Base-by-base conservation (phyloP, 306 rosid genomes). In the Dicorynia guianensis region DNA sequence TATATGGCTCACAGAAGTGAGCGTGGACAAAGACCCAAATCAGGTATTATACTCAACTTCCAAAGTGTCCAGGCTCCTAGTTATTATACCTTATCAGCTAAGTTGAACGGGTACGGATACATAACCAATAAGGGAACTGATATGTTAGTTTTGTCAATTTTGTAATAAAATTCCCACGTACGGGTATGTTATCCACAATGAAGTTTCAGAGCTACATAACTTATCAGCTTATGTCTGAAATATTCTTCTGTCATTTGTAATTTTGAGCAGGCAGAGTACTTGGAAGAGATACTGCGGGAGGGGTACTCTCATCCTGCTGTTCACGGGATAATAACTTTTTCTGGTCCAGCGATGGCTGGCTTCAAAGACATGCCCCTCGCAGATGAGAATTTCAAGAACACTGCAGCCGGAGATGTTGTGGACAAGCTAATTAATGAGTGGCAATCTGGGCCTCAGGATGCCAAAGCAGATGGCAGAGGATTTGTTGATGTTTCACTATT, bases 1-100 rank as follows among this genome's bases (percentile, higher is more conserved):
- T 68, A 79, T 91, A 38, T 89, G 95, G 97, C 91, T 89, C 72
- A 91, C 97, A 17, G 97, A 91, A 87, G 88, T 82, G 15, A 73
- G 76, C 50, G 60, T 84, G 25, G 74, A 33, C 14, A 42, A 55
- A 13, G 78, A 59, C 72, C 84, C 84, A 40, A 70, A 81, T 75
- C 91, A 86, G 90, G 97, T 91, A 80, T 53, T 35, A 56, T 47
- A 17, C 38, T 56, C 5, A n/a, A 14, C 8, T 0, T n/a, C 4
- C 56, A 50, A 8, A 46, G 11, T 46, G n/a, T 46, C 50, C n/a
- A 49, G 55, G 18, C 5, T n/a, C 20, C 55, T 49, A 14, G 20
- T 6, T 15, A 49, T 49, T 49, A n/a, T n/a, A n/a, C n/a, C n/a
- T n/a, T n/a, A n/a, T n/a, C n/a, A n/a, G n/a, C n/a, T n/a, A n/a